Evolutionary conservation across 345 rosid species (phyloP).

Genomic region (Gossypium bickii): DNA sequence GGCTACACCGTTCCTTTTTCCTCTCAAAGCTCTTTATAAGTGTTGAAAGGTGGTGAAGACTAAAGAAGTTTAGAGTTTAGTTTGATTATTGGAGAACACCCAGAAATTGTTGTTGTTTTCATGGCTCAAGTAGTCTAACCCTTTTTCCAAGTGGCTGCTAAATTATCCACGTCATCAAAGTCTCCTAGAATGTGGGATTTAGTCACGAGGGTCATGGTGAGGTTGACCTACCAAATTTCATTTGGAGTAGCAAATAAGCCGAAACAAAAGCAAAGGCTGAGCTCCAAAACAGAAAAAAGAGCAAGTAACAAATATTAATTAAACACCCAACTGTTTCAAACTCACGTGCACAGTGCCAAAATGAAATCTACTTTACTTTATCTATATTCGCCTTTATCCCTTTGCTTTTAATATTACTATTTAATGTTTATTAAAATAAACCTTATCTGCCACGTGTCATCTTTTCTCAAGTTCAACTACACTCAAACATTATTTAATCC

Average conservation of each 20-base stretch:
- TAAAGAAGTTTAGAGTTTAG: neutral
- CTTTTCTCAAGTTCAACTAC: neutral
- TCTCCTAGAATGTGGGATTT: slow-evolving; percentile 22
- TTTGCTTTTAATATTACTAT: neutral
- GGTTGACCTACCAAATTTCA: slow-evolving; percentile 16
- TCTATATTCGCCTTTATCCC: neutral
- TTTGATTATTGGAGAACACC: neutral
- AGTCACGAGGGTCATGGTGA: slow-evolving; percentile 11
- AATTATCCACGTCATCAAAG: slow-evolving; percentile 19
- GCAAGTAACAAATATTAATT: slow-evolving; percentile 2
- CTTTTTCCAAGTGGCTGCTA: neutral
- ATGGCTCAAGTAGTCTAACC: neutral
- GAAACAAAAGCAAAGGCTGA: neutral
- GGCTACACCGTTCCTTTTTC: no score
- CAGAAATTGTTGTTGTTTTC: slow-evolving; percentile 2
- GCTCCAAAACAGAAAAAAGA: neutral
- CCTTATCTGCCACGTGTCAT: neutral
- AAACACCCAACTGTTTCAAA: neutral
- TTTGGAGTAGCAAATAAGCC: neutral
- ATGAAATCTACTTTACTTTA: neutral
- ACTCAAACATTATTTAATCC: neutral
- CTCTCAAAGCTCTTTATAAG: no score
- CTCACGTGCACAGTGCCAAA: neutral
- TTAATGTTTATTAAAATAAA: neutral
- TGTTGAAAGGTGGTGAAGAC: neutral